Conservation (phyloP, 768 basidiomycete genomes). For the Rhizopogon vulgaris region DNA sequence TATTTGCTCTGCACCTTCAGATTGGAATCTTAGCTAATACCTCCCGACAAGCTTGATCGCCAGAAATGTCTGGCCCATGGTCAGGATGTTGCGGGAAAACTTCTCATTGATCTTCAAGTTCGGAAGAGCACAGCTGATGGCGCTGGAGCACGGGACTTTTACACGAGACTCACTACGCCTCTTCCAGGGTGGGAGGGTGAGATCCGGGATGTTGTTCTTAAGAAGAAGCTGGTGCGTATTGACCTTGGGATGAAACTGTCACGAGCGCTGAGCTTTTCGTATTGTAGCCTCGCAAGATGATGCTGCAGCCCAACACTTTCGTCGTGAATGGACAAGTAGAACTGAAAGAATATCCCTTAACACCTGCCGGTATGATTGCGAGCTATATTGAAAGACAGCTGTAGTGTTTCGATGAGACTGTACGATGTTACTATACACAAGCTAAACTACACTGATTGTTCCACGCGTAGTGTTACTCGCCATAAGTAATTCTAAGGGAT, state of each 20-base stretch:
- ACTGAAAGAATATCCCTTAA: constrained; percentile 76
- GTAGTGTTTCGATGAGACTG: constrained; percentile 14
- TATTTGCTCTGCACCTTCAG: background rate
- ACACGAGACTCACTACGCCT: constrained; percentile 74
- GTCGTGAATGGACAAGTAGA: constrained; percentile 61
- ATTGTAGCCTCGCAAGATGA: constrained; percentile 71
- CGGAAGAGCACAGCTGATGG: constrained; percentile 84
- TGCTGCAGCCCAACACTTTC: constrained; percentile 79
- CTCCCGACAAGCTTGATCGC: constrained; percentile 56
- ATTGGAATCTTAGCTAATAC: background rate
- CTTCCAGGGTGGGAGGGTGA: constrained; percentile 65
- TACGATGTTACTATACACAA: too few relatives aligned
- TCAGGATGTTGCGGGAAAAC: constrained; percentile 59
- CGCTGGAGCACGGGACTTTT: constrained; percentile 70
- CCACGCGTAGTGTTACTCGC: too few relatives aligned
- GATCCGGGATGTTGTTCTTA: constrained; percentile 70
- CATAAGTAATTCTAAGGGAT: too few relatives aligned
- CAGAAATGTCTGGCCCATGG: constrained; percentile 60
- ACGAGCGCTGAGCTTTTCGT: background rate
- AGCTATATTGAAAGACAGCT: constrained; percentile 72
- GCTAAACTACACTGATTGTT: too few relatives aligned
- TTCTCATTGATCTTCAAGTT: constrained; percentile 77
- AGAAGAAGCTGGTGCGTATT: constrained; percentile 64
- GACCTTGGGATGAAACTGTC: background rate
- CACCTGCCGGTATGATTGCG: constrained; percentile 67